Percentiles rank a stretch among this genome's conserved stretches.
These are phyloP conservation scores for Diaporthe nobilis DNA, from an alignment of 2,329 filamentous ascomycete genomes.

Conservation along the genomic window DNA sequence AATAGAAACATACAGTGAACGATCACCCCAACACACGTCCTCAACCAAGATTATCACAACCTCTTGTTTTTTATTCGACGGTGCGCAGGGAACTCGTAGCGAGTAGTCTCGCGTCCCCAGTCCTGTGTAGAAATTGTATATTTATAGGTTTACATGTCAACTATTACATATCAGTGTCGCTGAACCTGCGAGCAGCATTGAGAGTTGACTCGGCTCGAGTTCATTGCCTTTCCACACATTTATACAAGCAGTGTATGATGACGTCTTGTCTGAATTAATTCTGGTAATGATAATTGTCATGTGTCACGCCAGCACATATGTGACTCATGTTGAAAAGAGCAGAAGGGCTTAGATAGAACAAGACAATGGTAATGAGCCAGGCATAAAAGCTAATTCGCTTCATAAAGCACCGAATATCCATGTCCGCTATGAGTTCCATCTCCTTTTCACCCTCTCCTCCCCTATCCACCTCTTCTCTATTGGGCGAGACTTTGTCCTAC, in stretches of 20 bases:
- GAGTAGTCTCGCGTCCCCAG: neutral
- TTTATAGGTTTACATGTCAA: neutral
- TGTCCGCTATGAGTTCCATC: neutral
- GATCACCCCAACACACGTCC: neutral
- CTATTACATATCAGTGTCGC: no score
- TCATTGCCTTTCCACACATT: neutral
- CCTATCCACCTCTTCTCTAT: slow-evolving; percentile 3
- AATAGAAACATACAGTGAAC: neutral
- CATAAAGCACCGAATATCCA: neutral
- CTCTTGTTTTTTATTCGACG: neutral
- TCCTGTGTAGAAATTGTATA: neutral
- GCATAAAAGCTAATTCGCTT: neutral
- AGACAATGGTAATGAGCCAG: neutral
- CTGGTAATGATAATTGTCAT: no score
- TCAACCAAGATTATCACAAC: neutral
- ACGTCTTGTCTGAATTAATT: neutral
- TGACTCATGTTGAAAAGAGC: neutral
- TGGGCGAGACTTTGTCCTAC: neutral
- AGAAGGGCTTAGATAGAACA: neutral
- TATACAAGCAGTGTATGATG: neutral
- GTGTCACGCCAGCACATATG: neutral
- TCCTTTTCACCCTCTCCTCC: no score
- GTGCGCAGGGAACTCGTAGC: neutral
- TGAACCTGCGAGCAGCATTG: neutral
- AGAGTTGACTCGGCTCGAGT: neutral